phyloP scores from a whole-genome alignment of 225 moss, liverwort and hornwort species.

The Thuidium tamariscinum region DNA sequence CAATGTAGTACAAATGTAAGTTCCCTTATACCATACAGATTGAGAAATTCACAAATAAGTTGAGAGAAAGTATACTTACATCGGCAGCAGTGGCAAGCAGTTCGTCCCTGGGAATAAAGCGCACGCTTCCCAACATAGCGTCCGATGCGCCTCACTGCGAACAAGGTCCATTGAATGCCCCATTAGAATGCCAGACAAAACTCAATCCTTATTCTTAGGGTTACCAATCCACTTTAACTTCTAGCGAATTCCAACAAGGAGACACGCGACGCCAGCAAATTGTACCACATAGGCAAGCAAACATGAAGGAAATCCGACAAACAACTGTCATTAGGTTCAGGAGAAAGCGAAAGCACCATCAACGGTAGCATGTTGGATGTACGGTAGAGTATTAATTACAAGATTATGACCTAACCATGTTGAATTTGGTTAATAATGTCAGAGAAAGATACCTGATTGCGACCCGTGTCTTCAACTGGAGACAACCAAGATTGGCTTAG shows the following conservation, averaged over 20 bases:
- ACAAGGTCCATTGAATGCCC: background rate
- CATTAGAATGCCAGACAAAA: background rate
- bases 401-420: background rate
- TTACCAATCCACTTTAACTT: background rate
- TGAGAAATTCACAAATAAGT: background rate
- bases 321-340: background rate
- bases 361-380: background rate
- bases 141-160: background rate
- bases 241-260: background rate
- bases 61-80: background rate
- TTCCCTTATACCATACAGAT: background rate
- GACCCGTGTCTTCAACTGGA: background rate
- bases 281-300: background rate
- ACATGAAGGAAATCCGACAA: background rate
- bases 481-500: background rate
- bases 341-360: background rate
- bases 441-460: background rate
- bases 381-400: background rate
- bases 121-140: conserved; percentile 56
- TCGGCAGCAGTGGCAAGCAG: background rate
- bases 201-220: background rate
- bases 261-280: background rate
- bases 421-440: background rate
- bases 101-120: conserved; percentile 46
- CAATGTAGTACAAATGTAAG: background rate